These are phyloP conservation scores for Trichoderma sp. DNA, from an alignment of 2,329 filamentous ascomycete genomes.

Conservation along the genomic window DNA sequence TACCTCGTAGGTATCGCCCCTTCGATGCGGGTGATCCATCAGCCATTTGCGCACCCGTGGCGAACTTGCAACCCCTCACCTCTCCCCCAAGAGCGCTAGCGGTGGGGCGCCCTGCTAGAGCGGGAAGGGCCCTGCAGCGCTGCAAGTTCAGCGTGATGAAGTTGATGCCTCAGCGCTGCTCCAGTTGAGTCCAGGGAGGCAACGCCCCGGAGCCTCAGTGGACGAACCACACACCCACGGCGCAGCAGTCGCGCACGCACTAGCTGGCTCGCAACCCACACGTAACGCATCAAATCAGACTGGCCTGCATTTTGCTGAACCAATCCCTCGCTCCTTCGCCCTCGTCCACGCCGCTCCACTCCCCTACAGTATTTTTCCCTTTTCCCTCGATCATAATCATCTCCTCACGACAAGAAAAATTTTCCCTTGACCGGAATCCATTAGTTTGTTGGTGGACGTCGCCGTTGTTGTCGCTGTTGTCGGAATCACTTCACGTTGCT, in stretches of 20 bases:
- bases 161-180: neutral
- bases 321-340: constrained; percentile 1
- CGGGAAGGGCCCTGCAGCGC: constrained; percentile 11
- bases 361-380: neutral
- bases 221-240: neutral
- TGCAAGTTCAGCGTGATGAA: neutral
- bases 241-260: neutral
- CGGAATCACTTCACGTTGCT: neutral
- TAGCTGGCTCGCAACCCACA: neutral
- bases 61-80: constrained; percentile 11
- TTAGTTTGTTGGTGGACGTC: constrained; percentile 15
- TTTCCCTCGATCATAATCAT: constrained; percentile 15
- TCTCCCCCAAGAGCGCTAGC: neutral
- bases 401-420: constrained; percentile 16
- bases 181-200: neutral
- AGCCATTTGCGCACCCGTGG: neutral
- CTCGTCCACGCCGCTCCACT: constrained; percentile 7
- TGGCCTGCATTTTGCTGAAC: neutral
- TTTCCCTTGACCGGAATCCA: constrained; percentile 4
- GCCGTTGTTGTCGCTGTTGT: constrained; percentile 19
- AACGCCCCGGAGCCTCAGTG: neutral
- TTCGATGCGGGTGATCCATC: neutral
- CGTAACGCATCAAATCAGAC: neutral
- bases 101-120: neutral
- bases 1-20: constrained; percentile 8